Evolutionary conservation across 2,329 filamentous ascomycete genomes (phyloP).

Genomic region (Talaromyces sp.): DNA sequence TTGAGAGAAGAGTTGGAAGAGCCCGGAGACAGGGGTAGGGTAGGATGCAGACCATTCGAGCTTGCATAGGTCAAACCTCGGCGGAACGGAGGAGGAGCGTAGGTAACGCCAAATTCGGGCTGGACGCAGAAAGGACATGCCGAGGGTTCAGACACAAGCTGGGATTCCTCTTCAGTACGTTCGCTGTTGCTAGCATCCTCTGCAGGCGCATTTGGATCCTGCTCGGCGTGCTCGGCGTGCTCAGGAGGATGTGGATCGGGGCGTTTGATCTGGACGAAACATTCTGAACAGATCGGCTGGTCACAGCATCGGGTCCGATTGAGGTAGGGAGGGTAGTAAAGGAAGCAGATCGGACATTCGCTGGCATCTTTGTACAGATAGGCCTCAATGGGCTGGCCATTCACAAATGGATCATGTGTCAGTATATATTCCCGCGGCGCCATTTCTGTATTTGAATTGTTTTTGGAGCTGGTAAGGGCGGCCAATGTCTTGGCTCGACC

Average conservation of each 20-base stretch:
- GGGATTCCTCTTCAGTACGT: conserved; percentile 41
- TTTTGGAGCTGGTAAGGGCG: conserved; percentile 71
- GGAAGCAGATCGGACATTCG: conserved; percentile 94
- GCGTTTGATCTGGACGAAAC: conserved; percentile 97
- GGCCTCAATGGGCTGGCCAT: conserved; percentile 89
- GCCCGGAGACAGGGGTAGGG: conserved; percentile 64
- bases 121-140: conserved; percentile 94
- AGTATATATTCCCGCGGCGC: conserved; percentile 73
- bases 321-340: conserved; percentile 90
- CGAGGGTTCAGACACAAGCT: conserved; percentile 85
- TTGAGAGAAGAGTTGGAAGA: conserved; percentile 76
- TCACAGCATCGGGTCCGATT: conserved; percentile 95
- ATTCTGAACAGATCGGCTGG: conserved; percentile 95
- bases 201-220: conserved; percentile 35
- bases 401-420: conserved; percentile 79
- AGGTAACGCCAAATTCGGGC: conserved; percentile 93
- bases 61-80: conserved; percentile 70
- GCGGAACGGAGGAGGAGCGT: conserved; percentile 82
- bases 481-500: conserved; percentile 85
- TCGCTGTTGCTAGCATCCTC: conserved; percentile 4
- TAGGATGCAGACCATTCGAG: conserved; percentile 38
- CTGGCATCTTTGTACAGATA: conserved; percentile 85
- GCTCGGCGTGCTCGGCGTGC: conserved; percentile 57
- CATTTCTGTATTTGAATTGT: conserved; percentile 67
- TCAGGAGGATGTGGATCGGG: conserved; percentile 87